phyloP scores from a whole-genome alignment of 352 stramenopile genomes.

The Phytophthora constricta region DNA sequence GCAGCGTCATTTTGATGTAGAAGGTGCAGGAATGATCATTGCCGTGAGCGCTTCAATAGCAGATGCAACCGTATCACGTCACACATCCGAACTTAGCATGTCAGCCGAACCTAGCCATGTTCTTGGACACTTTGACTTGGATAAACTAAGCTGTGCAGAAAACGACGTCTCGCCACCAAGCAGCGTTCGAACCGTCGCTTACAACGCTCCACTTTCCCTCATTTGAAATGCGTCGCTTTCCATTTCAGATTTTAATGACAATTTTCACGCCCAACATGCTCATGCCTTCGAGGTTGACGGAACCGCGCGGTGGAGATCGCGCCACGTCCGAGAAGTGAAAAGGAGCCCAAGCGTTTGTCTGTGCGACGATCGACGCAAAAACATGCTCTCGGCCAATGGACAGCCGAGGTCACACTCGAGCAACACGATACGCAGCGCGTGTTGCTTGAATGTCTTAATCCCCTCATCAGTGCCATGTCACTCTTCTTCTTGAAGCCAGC shows the following conservation, averaged over 20 bases:
- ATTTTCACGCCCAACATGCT: background rate
- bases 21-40: conserved; percentile 1
- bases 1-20: conserved; percentile 21
- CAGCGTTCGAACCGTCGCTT: background rate
- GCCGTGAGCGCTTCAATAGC: background rate
- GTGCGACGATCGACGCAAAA: conserved; percentile 17
- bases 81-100: conserved; percentile 22
- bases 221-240: too few relatives aligned
- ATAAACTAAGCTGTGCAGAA: background rate
- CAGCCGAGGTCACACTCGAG: too few relatives aligned
- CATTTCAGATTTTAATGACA: too few relatives aligned
- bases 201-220: too few relatives aligned
- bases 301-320: background rate
- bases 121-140: background rate
- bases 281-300: background rate
- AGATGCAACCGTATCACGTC: conserved; percentile 14
- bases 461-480: too few relatives aligned
- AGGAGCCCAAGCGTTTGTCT: conserved; percentile 13
- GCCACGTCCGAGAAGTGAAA: too few relatives aligned
- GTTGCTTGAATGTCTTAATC: too few relatives aligned
- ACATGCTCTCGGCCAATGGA: conserved; percentile 9
- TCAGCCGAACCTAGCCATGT: background rate
- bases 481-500: too few relatives aligned
- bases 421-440: conserved; percentile 40
- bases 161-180: background rate